Conservation (phyloP, 768 basidiomycete genomes). For the Leccinellum rugosiceps region DNA sequence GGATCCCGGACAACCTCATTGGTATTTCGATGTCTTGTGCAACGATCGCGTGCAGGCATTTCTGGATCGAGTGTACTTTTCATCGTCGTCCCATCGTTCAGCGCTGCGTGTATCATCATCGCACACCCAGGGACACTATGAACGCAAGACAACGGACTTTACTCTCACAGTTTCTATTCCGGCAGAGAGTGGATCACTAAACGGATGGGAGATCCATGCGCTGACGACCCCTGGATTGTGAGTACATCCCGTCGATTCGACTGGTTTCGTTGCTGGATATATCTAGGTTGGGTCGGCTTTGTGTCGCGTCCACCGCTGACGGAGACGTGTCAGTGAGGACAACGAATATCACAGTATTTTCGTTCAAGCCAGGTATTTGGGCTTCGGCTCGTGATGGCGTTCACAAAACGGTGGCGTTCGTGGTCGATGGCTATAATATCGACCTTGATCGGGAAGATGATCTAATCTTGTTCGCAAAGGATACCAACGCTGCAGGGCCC, state of each 20-base stretch:
- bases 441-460: background rate
- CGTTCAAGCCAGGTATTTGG: constrained; percentile 9
- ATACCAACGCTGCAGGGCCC: background rate
- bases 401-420: background rate
- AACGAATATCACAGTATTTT: constrained; percentile 27
- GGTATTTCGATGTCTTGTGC: constrained; percentile 61
- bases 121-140: background rate
- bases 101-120: background rate
- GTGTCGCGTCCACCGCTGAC: constrained; percentile 4
- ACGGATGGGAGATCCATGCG: constrained; percentile 65
- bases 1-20: constrained; percentile 61
- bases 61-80: constrained; percentile 37
- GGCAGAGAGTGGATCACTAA: constrained; percentile 61
- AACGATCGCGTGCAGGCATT: constrained; percentile 56
- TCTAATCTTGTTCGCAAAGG: constrained; percentile 11
- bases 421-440: constrained; percentile 14
- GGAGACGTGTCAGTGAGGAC: constrained; percentile 16
- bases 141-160: constrained; percentile 34
- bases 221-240: constrained; percentile 69
- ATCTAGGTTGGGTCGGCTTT: constrained; percentile 21
- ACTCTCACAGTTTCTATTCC: constrained; percentile 75
- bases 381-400: background rate
- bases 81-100: background rate
- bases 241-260: constrained; percentile 6
- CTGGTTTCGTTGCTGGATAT: background rate